Conservation (phyloP, 805 yeast genomes). For the Candida glaebosa region DNA sequence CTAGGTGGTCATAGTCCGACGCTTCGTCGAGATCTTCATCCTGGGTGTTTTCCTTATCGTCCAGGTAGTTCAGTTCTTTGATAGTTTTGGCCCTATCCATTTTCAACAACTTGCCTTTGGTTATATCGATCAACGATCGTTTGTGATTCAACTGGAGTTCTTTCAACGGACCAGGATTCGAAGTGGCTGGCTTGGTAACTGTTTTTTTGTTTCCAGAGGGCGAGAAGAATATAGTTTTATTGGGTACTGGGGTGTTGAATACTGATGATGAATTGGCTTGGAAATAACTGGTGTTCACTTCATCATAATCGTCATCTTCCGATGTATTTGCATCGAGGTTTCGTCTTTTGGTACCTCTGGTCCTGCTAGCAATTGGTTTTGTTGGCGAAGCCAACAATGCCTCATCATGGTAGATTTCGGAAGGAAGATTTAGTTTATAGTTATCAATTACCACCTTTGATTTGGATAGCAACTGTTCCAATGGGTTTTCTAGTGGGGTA, state of each 20-base stretch:
- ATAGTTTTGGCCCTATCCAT: conserved; percentile 6
- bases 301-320: conserved; percentile 4
- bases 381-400: not conserved
- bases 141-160: conserved; percentile 16
- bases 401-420: conserved; percentile 3
- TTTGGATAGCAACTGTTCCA: conserved; percentile 18
- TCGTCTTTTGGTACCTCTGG: conserved; percentile 12
- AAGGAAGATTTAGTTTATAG: conserved; percentile 18
- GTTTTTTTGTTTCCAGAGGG: conserved; percentile 20
- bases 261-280: conserved; percentile 10
- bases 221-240: conserved; percentile 25
- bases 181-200: conserved; percentile 1
- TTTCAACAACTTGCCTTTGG: conserved; percentile 11
- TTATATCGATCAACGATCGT: conserved; percentile 5
- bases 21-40: conserved; percentile 14
- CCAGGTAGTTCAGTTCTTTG: not conserved
- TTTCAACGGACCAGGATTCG: conserved; percentile 26
- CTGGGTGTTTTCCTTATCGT: conserved; percentile 4
- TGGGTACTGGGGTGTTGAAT: conserved; percentile 24
- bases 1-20: conserved; percentile 35
- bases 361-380: conserved; percentile 1
- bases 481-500: conserved; percentile 16
- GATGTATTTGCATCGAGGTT: not conserved
- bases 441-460: conserved; percentile 12
- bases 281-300: conserved; percentile 5